Conservation (phyloP, 305 asterid species). For the Fraxinus greggii region DNA sequence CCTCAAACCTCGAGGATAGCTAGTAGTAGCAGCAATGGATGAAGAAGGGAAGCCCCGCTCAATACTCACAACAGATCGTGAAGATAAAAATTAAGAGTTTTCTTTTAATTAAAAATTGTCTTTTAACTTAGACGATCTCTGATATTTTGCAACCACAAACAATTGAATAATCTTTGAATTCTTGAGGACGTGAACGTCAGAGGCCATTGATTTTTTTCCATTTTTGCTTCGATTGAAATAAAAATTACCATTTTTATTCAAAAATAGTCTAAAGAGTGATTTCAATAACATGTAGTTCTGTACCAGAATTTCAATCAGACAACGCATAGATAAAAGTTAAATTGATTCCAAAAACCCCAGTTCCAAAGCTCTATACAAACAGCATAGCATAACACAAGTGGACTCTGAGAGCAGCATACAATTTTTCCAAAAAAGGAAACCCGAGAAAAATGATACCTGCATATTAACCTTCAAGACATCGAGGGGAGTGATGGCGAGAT, state of each 20-base stretch:
- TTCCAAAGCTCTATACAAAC: not conserved
- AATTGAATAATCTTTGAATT: not conserved
- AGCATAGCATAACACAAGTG: not conserved
- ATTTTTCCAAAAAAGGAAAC: not conserved
- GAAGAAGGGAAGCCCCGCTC: not conserved
- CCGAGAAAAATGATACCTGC: slow-evolving; percentile 46
- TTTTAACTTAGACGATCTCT: not conserved
- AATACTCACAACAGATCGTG: not conserved
- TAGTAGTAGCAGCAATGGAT: not conserved
- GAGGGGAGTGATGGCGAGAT: slow-evolving; percentile 70
- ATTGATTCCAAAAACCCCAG: not conserved
- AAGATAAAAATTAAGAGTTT: not conserved
- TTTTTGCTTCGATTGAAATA: not conserved
- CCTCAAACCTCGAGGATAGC: not conserved
- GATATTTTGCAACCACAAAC: not conserved
- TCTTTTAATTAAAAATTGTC: not conserved
- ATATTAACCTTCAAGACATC: slow-evolving; percentile 78
- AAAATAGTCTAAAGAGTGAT: not conserved
- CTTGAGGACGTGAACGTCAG: not conserved
- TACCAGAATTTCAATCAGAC: not conserved
- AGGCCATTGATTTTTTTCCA: not conserved
- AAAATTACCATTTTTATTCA: not conserved
- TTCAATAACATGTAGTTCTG: not conserved
- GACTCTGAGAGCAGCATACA: not conserved
- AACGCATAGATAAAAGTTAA: not conserved